Evolutionary conservation across 2,329 filamentous ascomycete species (phyloP).

Genomic region (Fusarium dlaminii): DNA sequence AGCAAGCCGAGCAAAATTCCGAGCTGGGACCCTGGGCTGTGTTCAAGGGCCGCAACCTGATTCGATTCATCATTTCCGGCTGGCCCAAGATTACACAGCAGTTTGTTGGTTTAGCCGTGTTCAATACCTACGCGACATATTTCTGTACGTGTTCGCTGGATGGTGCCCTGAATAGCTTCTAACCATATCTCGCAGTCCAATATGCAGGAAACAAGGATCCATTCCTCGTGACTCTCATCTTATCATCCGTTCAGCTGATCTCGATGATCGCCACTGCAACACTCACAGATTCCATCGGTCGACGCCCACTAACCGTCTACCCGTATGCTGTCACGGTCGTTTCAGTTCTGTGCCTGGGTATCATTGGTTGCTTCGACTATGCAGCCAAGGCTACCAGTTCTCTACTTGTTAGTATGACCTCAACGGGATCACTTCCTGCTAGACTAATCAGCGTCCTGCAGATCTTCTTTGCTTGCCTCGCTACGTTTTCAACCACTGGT

Average conservation of each 20-base stretch:
- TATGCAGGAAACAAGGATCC: neutral
- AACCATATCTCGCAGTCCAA: neutral
- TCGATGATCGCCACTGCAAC: neutral
- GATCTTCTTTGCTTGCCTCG: neutral
- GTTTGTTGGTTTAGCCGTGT: neutral
- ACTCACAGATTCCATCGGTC: neutral
- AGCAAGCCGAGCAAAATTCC: neutral
- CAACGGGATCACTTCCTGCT: neutral
- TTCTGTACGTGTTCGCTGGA: neutral
- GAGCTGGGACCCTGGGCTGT: neutral
- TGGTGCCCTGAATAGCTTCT: accelerated
- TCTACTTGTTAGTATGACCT: neutral
- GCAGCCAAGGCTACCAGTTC: neutral
- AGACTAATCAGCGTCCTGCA: neutral
- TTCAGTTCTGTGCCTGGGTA: neutral
- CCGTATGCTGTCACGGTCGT: neutral
- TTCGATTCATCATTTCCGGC: neutral
- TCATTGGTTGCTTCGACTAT: neutral
- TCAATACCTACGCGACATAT: neutral
- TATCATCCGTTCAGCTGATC: neutral
- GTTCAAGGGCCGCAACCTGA: neutral
- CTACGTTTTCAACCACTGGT: neutral
- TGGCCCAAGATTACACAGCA: neutral
- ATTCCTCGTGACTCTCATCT: neutral
- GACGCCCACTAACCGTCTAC: neutral